A percentile compares a stretch with the other conserved stretches of the same genome.
Conservation (phyloP, 768 basidiomycete genomes). For the Tulasnella sp. region DNA sequence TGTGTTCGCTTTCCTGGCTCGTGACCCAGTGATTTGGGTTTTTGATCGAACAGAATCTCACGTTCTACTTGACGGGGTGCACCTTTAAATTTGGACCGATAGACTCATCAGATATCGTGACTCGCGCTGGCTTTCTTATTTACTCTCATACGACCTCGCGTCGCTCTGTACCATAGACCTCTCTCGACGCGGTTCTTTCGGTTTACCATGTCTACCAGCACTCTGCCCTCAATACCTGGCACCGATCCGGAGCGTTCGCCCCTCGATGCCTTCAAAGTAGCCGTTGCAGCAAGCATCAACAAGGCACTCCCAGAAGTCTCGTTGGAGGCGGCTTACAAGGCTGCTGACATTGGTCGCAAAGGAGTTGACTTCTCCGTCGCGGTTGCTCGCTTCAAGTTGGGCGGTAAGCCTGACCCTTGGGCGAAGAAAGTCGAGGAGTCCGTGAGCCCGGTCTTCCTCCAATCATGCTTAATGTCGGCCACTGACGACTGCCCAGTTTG, state of each 20-base stretch:
- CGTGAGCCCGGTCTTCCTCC: slow-evolving; percentile 34
- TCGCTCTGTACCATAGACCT: background rate
- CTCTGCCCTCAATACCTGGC: slow-evolving; percentile 21
- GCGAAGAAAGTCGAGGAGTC: slow-evolving; percentile 61
- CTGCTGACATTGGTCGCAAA: slow-evolving; percentile 85
- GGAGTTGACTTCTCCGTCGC: slow-evolving; percentile 90
- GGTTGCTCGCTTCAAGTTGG: slow-evolving; percentile 78
- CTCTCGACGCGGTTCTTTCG: background rate
- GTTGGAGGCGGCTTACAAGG: slow-evolving; percentile 67
- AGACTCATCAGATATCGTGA: background rate
- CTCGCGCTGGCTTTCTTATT: background rate
- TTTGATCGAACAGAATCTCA: background rate
- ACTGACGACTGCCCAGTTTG: slow-evolving; percentile 44
- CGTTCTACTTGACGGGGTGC: background rate
- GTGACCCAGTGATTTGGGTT: too few species aligned
- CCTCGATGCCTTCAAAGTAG: slow-evolving; percentile 68
- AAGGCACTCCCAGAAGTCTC: slow-evolving; percentile 53
- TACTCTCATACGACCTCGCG: background rate
- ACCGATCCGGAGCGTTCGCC: slow-evolving; percentile 54
- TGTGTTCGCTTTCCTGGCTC: too few species aligned
- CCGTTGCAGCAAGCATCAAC: slow-evolving; percentile 62
- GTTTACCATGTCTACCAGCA: background rate
- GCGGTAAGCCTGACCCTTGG: slow-evolving; percentile 69
- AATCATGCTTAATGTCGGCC: background rate
- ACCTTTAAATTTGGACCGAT: background rate